phyloP scores from a whole-genome alignment of 495 filamentous ascomycete genomes.

The Hypomontagnella monticulosa region DNA sequence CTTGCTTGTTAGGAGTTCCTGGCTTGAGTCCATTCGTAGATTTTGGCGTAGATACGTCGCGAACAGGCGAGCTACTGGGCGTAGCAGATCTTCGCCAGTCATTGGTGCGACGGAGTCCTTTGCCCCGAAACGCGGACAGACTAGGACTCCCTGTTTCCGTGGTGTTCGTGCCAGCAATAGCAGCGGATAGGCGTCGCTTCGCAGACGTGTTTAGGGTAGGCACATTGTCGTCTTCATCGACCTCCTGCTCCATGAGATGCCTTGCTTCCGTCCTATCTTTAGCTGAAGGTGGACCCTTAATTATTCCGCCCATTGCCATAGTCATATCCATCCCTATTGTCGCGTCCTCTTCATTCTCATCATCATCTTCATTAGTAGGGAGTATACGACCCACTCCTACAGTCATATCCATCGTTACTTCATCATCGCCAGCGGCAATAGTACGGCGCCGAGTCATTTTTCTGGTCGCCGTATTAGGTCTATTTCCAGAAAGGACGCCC shows the following conservation, averaged over 20 bases:
- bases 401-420: constrained; percentile 74
- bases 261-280: constrained; percentile 62
- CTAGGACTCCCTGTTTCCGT: constrained; percentile 71
- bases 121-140: constrained; percentile 62
- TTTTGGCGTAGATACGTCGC: constrained; percentile 53
- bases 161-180: constrained; percentile 56
- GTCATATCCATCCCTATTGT: constrained; percentile 70
- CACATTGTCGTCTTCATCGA: constrained; percentile 63
- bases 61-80: constrained; percentile 48
- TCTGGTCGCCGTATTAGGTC: constrained; percentile 32
- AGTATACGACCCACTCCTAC: constrained; percentile 76
- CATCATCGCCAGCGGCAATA: constrained; percentile 47
- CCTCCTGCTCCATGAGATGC: constrained; percentile 68
- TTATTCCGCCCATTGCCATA: constrained; percentile 65
- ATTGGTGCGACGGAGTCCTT: constrained; percentile 63
- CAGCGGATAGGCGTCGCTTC: constrained; percentile 47
- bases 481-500: constrained; percentile 62
- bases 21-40: constrained; percentile 61
- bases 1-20: constrained; percentile 61
- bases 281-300: constrained; percentile 47
- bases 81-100: constrained; percentile 54
- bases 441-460: constrained; percentile 42
- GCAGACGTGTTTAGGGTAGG: constrained; percentile 60
- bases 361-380: constrained; percentile 49
- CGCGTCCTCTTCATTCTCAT: constrained; percentile 57